phyloP scores from a whole-genome alignment of 176 grass and related monocot genomes.

The Themeda triandra region DNA sequence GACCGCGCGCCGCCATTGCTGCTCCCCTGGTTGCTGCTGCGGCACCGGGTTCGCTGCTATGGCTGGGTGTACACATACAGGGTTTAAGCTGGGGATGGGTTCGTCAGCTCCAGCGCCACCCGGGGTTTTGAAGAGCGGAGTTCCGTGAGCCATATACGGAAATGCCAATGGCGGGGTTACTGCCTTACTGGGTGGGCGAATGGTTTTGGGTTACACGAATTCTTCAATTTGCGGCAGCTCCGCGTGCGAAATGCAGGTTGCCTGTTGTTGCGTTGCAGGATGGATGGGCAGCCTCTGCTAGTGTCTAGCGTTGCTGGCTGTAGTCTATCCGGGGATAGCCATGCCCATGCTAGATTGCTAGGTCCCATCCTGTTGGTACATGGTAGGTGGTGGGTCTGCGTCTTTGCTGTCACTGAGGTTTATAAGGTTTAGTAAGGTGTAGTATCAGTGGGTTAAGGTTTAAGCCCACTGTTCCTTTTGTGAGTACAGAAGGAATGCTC shows the following conservation, averaged over 20 bases:
- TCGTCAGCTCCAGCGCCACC: background rate
- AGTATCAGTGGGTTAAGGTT: background rate
- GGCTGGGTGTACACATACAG: background rate
- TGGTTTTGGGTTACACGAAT: background rate
- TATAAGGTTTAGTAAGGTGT: background rate
- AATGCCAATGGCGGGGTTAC: background rate
- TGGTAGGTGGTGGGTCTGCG: background rate
- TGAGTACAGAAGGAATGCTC: background rate
- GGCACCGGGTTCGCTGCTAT: background rate
- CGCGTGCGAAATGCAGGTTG: conserved; percentile 11
- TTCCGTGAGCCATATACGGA: background rate
- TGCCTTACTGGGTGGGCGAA: background rate
- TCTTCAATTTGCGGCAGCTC: background rate
- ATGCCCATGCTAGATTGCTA: background rate
- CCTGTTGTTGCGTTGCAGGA: background rate
- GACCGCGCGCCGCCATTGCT: conserved; percentile 11
- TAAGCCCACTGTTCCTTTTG: background rate
- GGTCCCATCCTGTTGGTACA: background rate
- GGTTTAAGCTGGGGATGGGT: conserved; percentile 28
- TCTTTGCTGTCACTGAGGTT: background rate
- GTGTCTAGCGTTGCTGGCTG: background rate
- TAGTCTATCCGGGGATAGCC: background rate
- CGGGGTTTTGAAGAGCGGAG: background rate
- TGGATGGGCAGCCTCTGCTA: background rate
- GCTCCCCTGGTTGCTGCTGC: background rate